Conservation (phyloP, 306 rosid genomes). For the Glycine tomentella region DNA sequence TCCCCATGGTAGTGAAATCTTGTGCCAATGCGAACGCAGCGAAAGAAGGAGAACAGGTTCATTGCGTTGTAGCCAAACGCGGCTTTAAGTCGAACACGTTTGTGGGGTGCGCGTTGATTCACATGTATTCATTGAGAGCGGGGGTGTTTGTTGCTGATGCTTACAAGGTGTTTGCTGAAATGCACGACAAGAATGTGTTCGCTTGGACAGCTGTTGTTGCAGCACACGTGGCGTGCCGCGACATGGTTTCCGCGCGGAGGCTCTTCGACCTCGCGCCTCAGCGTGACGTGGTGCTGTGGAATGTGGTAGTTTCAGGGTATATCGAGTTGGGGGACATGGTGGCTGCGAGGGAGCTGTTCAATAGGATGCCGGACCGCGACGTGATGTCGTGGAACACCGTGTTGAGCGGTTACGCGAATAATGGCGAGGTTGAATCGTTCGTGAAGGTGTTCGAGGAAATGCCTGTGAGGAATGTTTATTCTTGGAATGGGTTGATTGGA, state of each 20-base stretch:
- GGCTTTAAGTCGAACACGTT: slow-evolving; percentile 66
- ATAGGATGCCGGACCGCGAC: slow-evolving; percentile 69
- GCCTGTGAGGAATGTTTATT: slow-evolving; percentile 75
- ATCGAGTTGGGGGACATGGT: slow-evolving; percentile 63
- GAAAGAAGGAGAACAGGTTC: slow-evolving; percentile 72
- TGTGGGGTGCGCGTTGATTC: slow-evolving; percentile 68
- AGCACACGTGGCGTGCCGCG: slow-evolving; percentile 59
- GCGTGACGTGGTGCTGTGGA: slow-evolving; percentile 80
- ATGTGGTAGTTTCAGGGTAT: slow-evolving; percentile 70
- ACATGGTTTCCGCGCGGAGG: slow-evolving; percentile 60
- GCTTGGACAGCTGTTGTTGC: slow-evolving; percentile 78
- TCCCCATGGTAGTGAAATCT: slow-evolving; percentile 71
- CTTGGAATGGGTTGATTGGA: slow-evolving; percentile 82
- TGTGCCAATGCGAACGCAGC: slow-evolving; percentile 56
- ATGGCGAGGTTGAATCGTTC: slow-evolving; percentile 59
- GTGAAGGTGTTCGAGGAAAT: slow-evolving; percentile 71
- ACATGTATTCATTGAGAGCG: slow-evolving; percentile 63
- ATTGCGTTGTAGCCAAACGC: slow-evolving; percentile 59
- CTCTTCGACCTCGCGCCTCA: slow-evolving; percentile 72
- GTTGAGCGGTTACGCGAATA: slow-evolving; percentile 72
- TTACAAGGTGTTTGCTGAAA: slow-evolving; percentile 69
- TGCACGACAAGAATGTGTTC: slow-evolving; percentile 71
- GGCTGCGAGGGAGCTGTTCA: slow-evolving; percentile 64
- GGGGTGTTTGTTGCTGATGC: slow-evolving; percentile 56
- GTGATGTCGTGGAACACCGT: slow-evolving; percentile 77